Base-by-base conservation (phyloP, 2,329 filamentous ascomycete species). In the Xylariaceae sp. region DNA sequence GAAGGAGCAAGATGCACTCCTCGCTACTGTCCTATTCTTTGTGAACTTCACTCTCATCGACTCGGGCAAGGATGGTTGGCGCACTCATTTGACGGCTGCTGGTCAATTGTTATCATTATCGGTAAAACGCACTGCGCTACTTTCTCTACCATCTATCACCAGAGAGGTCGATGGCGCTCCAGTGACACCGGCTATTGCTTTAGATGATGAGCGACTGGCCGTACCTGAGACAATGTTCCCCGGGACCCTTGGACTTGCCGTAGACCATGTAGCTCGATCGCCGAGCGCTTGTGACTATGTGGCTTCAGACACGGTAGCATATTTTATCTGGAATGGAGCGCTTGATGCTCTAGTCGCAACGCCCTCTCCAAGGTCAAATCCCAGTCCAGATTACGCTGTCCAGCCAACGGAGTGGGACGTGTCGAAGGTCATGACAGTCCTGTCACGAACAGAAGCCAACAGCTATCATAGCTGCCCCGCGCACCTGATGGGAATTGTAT, bases 31-130 rank as follows among this genome's bases (percentile, higher is more conserved):
- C 49, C 68, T 77, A 44, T 77, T 77, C 59, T 76, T 77, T 49
- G 68, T 78, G 61, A 75, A 76, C 51, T 75, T 78, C 51, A 68
- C 77, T 44, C 64, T 78, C n/a, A 73, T 78, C 41, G 75, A 78
- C 52, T 61, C 75, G 11, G 72, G 75, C 11, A 70, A 67, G 50
- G 66, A 66, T 18, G 68, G 67, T 49, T 77, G 75, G 75, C 70
- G 70, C 53, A 62, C 68, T 39, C 75, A 78, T 57, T 65, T 78
- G 40, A 68, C 71, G 31, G 75, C 72, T 6, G 74, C 73, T 18
- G 70, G 71, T 45, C 69, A 64, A 49, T 69, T 77, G 27, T 62
- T 66, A 10, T 54, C 48, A 1, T 62, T 66, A 9, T 54, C 48
- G 1, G n/a, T 44, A 19, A 42, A 56, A 14, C 33, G 45, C 9